Conservation (phyloP, 139 green algal genomes). For the Yamagishiella unicocca region DNA sequence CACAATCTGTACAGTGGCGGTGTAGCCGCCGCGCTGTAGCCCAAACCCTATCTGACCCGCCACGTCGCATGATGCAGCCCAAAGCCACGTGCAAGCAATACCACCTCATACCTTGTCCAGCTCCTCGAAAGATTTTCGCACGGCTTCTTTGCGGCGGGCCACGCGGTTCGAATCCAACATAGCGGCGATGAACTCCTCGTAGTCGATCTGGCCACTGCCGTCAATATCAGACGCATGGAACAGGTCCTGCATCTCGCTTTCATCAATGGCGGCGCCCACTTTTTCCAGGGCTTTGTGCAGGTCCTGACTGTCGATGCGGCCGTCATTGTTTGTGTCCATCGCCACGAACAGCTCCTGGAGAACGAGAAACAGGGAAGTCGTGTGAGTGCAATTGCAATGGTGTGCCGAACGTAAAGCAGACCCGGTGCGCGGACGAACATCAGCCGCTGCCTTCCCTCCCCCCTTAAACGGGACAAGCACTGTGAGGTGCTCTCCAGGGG, state of each 20-base stretch:
- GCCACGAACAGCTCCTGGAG: conserved; percentile 68
- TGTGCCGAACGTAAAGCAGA: no score
- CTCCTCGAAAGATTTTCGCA: conserved; percentile 62
- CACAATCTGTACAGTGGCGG: no score
- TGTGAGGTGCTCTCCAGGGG: no score
- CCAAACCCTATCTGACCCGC: no score
- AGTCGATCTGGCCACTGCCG: conserved; percentile 73
- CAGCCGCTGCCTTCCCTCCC: no score
- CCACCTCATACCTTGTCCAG: conserved; percentile 47
- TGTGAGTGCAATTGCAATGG: not conserved
- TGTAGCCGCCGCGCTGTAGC: no score
- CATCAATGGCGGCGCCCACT: conserved; percentile 69
- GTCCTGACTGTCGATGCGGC: conserved; percentile 66
- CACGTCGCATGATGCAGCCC: no score
- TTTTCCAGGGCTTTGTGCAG: conserved; percentile 71
- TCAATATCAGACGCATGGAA: conserved; percentile 67
- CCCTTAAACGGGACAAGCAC: no score
- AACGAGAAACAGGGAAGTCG: no score
- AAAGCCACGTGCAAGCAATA: no score
- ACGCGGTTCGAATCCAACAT: conserved; percentile 70
- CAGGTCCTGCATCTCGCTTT: conserved; percentile 68
- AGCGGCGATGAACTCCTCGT: conserved; percentile 77
- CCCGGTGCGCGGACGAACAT: no score
- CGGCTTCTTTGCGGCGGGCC: conserved; percentile 57
- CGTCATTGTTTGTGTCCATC: conserved; percentile 75